These are phyloP conservation scores for Anthracocystis walkeri DNA, from an alignment of 1,284 basidiomycete species.

Conservation along the genomic window DNA sequence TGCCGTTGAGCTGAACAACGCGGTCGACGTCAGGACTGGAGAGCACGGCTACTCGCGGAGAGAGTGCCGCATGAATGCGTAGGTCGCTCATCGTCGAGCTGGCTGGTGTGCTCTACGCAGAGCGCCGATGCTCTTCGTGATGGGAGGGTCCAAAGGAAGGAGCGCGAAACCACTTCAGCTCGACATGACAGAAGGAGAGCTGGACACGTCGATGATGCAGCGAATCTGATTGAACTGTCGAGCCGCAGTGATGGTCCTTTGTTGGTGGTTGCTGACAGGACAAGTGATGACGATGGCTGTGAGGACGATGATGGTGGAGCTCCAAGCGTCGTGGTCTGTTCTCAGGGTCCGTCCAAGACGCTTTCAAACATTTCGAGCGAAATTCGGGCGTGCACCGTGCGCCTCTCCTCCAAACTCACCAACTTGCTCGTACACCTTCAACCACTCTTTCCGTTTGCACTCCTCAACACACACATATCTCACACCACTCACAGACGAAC, in stretches of 20 bases:
- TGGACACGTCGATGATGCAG: no score
- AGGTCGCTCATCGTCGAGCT: constrained; percentile 37
- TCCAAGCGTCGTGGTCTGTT: not conserved
- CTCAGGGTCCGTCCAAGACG: not conserved
- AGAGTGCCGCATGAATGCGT: constrained; percentile 57
- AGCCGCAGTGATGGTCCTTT: not conserved
- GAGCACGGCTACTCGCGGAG: constrained; percentile 64
- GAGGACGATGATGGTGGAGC: not conserved
- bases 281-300: not conserved
- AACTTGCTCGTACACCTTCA: not conserved
- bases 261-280: not conserved
- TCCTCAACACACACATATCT: no score
- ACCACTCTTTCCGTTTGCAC: not conserved
- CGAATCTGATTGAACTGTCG: not conserved
- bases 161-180: not conserved
- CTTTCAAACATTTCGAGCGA: not conserved
- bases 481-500: not conserved
- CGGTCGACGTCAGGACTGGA: constrained; percentile 59
- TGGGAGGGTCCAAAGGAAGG: not conserved
- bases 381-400: not conserved
- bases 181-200: constrained; percentile 11
- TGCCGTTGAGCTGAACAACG: constrained; percentile 47
- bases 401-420: not conserved
- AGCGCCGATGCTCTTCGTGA: not conserved
- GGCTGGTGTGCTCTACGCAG: not conserved